Conservation (phyloP, 257 asterid species). For the Phtheirospermum japonicum region DNA sequence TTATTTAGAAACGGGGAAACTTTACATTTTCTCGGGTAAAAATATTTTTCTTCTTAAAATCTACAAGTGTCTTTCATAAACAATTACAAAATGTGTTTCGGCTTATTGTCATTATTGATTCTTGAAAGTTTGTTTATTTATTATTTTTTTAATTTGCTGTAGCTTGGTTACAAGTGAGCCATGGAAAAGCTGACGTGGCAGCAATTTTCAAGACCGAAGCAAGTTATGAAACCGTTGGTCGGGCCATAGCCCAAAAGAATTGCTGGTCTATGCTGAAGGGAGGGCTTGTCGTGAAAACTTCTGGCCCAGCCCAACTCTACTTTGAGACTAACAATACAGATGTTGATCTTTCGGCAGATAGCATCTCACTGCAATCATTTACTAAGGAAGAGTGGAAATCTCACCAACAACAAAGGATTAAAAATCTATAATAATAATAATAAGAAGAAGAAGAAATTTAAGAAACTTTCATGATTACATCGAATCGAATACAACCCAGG, state of each 20-base stretch:
- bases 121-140: too few species aligned
- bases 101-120: too few species aligned
- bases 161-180: not conserved
- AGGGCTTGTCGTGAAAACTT: not conserved
- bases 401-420: not conserved
- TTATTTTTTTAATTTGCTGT: too few species aligned
- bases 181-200: not conserved
- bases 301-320: not conserved
- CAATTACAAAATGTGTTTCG: too few species aligned
- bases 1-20: constrained; percentile 26
- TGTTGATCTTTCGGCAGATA: constrained; percentile 44
- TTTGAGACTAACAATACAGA: constrained; percentile 34
- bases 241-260: not conserved
- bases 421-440: too few species aligned
- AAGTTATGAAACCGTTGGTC: not conserved
- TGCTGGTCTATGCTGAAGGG: not conserved
- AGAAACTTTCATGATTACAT: too few species aligned
- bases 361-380: constrained; percentile 53
- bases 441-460: too few species aligned
- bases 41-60: too few species aligned
- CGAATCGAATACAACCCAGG: too few species aligned
- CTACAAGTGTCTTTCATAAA: too few species aligned
- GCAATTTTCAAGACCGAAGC: not conserved
- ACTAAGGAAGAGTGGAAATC: constrained; percentile 42
- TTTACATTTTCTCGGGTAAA: constrained; percentile 47